These are phyloP conservation scores for Russula dissimulans DNA, from an alignment of 768 basidiomycete genomes.

Conservation along the genomic window DNA sequence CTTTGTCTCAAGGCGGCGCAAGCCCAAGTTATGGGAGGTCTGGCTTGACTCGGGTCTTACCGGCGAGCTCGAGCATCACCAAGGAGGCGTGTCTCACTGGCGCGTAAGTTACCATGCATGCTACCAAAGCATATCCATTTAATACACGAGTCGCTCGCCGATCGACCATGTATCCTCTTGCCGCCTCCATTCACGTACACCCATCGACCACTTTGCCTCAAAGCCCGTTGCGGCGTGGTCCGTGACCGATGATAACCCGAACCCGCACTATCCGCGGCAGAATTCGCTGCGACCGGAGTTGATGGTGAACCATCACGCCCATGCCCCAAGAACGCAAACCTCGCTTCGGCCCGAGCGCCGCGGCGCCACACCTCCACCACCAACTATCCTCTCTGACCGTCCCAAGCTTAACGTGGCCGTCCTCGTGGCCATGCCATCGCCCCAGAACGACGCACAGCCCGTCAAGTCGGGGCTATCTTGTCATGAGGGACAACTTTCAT, in stretches of 20 bases:
- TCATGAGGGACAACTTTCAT: background rate
- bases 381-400: background rate
- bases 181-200: background rate
- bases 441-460: background rate
- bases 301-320: background rate
- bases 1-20: background rate
- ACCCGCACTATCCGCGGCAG: background rate
- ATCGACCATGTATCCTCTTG: too few relatives aligned
- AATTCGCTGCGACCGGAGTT: background rate
- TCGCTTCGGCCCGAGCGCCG: background rate
- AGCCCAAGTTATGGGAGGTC: slow-evolving; percentile 12
- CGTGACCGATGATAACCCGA: background rate
- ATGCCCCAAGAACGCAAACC: background rate
- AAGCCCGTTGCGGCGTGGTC: slow-evolving; percentile 16
- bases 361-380: background rate
- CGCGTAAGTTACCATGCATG: background rate
- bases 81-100: background rate
- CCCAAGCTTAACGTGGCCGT: slow-evolving; percentile 9
- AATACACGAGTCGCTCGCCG: background rate
- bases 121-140: background rate
- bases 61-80: background rate
- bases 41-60: slow-evolving; percentile 1
- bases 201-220: too few relatives aligned
- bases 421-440: slow-evolving; percentile 16
- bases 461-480: background rate